Evolutionary conservation across 495 filamentous ascomycete species (phyloP), one percentile per base, ranked within the genome.

Genomic region (Penicillium desertorum): DNA sequence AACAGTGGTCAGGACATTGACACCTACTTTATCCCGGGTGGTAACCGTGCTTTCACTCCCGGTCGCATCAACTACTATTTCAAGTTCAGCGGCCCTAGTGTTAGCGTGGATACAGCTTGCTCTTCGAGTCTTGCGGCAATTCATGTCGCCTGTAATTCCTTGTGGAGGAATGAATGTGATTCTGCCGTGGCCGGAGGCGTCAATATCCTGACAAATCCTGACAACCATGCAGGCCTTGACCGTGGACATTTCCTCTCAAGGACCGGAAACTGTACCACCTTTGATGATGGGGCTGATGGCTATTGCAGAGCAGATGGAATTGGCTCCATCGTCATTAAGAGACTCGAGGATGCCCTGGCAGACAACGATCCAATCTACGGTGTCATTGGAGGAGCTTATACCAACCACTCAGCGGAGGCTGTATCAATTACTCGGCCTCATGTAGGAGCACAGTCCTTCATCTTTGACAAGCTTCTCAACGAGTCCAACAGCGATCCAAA

Each of bases 21-120:
- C 69, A 96, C 91, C 1, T 96, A 96, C 69, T 96, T 86, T 74
- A 96, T 96, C 66, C 91, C 92, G 0, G 92, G 92, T 46, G 92
- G 89, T 63, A 88, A 92, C 17, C 83, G 90, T 42, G 91, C 92
- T 16, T 96, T 96, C 57, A 87, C 86, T 2, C 90, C 92, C 0
- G 92, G 92, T 3, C 82, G 92, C 30, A 92, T 96, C 67, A 96
- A 94, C 63, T 88, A 88, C 65, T 88, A 89, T 64, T 91, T 96
- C 68, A 91, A 91, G 51, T 95, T 96, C 69, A 87, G 84, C 59
- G 92, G 92, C 0, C 91, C 92, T 0, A 94, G 89, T 60, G 84
- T 90, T 66, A 91, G 84, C 62, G 81, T 95, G 34, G 92, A 97
- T 66, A 96, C 92, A 2, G 92, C 92, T 20, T 97, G 92, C 68